Conservation (phyloP, 768 basidiomycete genomes). For the Pleurotus platypus region DNA sequence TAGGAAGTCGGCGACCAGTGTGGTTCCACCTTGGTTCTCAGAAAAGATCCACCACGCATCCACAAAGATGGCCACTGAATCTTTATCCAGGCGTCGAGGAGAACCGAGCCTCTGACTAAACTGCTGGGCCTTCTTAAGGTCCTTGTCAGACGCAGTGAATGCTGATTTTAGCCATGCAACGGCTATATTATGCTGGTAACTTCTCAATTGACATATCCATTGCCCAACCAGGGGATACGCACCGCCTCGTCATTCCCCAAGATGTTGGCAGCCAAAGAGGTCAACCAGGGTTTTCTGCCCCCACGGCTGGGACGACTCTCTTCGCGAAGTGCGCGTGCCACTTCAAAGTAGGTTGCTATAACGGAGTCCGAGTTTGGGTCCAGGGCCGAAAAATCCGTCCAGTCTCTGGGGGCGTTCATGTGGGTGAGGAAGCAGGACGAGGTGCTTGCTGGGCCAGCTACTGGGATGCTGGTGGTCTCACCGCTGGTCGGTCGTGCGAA, state of each 20-base stretch:
- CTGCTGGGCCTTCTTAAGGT: not conserved
- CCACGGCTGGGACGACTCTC: not conserved
- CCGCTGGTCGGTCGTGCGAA: too few relatives aligned
- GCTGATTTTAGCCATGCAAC: not conserved
- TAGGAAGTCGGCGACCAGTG: not conserved
- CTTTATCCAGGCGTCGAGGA: not conserved
- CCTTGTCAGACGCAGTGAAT: not conserved
- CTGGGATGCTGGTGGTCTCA: too few relatives aligned
- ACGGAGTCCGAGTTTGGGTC: not conserved
- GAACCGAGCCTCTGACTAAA: not conserved
- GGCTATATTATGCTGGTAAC: not conserved
- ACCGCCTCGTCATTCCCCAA: too few relatives aligned
- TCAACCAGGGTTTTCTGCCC: too few relatives aligned
- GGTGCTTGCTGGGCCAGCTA: too few relatives aligned
- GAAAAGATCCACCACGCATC: conserved; percentile 17
- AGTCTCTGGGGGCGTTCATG: not conserved
- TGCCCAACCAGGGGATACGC: not conserved
- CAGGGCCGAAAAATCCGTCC: not conserved
- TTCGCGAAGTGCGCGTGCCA: not conserved
- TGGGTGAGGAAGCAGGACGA: too few relatives aligned
- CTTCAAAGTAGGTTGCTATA: not conserved
- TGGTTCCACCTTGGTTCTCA: not conserved
- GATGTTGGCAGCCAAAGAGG: too few relatives aligned
- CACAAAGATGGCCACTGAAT: conserved; percentile 11
- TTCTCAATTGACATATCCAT: not conserved